Conservation (phyloP, 2,329 filamentous ascomycete species). For the Xylaria arbuscula region DNA sequence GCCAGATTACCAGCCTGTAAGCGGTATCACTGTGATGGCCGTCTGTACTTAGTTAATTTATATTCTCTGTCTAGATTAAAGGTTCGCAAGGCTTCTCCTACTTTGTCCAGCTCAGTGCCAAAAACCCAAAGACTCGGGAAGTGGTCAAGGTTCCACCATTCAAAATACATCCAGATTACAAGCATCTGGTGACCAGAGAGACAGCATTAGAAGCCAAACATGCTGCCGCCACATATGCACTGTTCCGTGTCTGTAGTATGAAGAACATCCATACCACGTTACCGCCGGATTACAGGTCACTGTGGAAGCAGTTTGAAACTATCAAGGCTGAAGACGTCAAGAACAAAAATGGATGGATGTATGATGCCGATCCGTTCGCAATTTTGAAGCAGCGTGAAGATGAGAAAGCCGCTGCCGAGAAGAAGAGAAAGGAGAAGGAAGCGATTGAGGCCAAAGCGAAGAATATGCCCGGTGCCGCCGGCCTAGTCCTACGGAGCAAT, state of each 20-base stretch:
- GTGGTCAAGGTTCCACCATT: conserved; percentile 80
- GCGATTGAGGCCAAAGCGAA: conserved; percentile 75
- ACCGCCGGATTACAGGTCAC: conserved; percentile 85
- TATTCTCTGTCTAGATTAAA: conserved; percentile 61
- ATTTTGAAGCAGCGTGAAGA: conserved; percentile 83
- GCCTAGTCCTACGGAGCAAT: conserved; percentile 63
- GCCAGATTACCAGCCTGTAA: conserved; percentile 87
- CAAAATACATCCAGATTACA: conserved; percentile 80
- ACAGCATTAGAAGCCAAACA: conserved; percentile 92
- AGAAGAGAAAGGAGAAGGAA: conserved; percentile 79
- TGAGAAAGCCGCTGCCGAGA: conserved; percentile 78
- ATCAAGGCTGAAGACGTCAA: conserved; percentile 85
- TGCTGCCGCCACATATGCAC: conserved; percentile 89
- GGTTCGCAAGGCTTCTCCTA: conserved; percentile 79
- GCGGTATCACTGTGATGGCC: conserved; percentile 40
- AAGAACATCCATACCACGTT: conserved; percentile 95
- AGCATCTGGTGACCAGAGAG: conserved; percentile 78
- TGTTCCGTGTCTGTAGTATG: conserved; percentile 94
- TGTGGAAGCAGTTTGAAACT: conserved; percentile 91
- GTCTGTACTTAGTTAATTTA: conserved; percentile 44
- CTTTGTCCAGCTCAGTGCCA: conserved; percentile 79
- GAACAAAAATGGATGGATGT: conserved; percentile 87
- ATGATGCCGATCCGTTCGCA: conserved; percentile 93
- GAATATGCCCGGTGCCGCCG: conserved; percentile 69
- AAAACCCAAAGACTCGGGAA: conserved; percentile 86